Base-by-base conservation (phyloP, 1,284 basidiomycete species). In the Cryptococcus jaspeensis region DNA sequence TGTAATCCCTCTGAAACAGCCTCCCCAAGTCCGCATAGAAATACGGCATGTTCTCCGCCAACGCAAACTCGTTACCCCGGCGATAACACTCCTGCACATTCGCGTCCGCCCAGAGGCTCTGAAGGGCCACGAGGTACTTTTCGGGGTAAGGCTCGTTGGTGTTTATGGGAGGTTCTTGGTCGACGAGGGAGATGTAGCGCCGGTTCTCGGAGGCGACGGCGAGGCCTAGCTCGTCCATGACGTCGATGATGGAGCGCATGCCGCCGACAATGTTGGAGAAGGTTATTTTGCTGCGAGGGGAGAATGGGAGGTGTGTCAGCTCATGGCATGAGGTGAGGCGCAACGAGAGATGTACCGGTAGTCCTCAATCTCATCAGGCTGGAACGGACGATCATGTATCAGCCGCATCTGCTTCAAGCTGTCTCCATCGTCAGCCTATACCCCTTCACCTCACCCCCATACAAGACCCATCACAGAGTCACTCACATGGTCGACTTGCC, bases 241-340 rank as follows among this genome's bases (percentile, higher is more conserved):
- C 86, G 57, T 94, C 90, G 46, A 96, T 81, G 45, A 94, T 81
- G 56, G 85, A 85, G 51, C 85, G 84, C 80, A 98, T 84, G 2
- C 92, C 93, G 16, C 87, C 84, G 0, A 89, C 89, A 41, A 98
- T 80, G 77, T 98, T 98, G 70, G 87, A 86, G 74, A 95, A 98
- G 12, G 94, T 87, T 39, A 96, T 85, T 66, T 94, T 90, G 2
- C 92, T 87, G 59, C 28, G 5, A 9, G 28, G 28, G n/a, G n/a
- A n/a, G n/a, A n/a, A n/a, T 70, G 76, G 18, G 13, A 11, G 25
- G 13, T 37, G 20, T 50, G 43, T 44, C 23, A 32, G 25, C 35
- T n/a, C n/a, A 40, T 16, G 20, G 23, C 6, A 18, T 28, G 46
- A 20, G 18, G 2, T 15, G 20, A 20, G 32, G 45, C 23, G 8